These are phyloP conservation scores for Fusarium illudens DNA, from an alignment of 2,329 filamentous ascomycete genomes.

Conservation along the genomic window DNA sequence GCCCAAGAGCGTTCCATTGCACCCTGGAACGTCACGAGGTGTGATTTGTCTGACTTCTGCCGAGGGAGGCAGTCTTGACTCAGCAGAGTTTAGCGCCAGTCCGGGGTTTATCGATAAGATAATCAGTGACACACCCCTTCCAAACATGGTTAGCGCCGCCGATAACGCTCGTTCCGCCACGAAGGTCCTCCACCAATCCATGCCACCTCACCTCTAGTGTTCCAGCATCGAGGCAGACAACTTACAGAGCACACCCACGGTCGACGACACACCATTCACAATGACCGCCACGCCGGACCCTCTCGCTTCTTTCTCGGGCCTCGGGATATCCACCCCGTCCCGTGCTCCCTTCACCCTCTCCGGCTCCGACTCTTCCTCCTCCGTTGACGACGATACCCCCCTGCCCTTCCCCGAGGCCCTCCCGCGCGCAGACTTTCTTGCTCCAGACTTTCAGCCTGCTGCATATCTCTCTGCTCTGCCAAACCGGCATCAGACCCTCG, in stretches of 20 bases:
- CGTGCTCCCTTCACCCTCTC: conserved; percentile 53
- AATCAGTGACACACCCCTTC: not conserved
- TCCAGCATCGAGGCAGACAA: conserved; percentile 9
- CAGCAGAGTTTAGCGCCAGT: not conserved
- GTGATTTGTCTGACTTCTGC: not conserved
- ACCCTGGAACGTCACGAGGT: not conserved
- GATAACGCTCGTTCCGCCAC: conserved; percentile 2
- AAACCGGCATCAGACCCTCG: conserved; percentile 93
- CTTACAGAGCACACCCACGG: conserved; percentile 9
- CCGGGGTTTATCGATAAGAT: conserved; percentile 29
- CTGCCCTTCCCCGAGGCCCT: conserved; percentile 91
- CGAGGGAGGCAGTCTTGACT: not conserved
- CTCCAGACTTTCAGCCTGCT: conserved; percentile 78
- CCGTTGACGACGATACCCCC: conserved; percentile 67
- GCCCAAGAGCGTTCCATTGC: not conserved
- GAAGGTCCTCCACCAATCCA: conserved; percentile 29
- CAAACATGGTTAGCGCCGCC: conserved; percentile 20
- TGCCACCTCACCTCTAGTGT: conserved; percentile 34
- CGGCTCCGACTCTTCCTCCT: conserved; percentile 51
- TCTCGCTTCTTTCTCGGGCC: conserved; percentile 40
- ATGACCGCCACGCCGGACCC: conserved; percentile 41
- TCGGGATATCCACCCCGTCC: conserved; percentile 39
- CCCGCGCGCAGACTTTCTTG: conserved; percentile 82
- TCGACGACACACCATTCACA: not conserved
- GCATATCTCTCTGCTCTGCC: conserved; percentile 81